These are phyloP conservation scores for Podospora sp. DNA, from an alignment of 495 filamentous ascomycete species.

Conservation along the genomic window DNA sequence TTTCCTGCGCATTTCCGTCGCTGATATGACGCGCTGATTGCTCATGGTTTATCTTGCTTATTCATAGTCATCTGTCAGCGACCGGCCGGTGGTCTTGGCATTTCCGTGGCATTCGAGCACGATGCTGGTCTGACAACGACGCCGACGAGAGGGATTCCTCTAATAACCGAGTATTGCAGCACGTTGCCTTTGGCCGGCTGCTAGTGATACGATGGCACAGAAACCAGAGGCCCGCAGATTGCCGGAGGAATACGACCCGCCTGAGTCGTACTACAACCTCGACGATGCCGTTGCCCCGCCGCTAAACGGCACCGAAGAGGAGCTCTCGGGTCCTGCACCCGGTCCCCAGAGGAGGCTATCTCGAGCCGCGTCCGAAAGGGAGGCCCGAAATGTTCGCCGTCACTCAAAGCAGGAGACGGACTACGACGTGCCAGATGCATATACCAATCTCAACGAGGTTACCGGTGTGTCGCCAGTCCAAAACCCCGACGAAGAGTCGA, in stretches of 20 bases:
- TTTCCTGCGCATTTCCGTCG: background rate
- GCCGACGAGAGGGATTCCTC: background rate
- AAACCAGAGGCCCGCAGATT: background rate
- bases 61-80: background rate
- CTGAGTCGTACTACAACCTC: slow-evolving; percentile 21
- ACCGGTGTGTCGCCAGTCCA: slow-evolving; percentile 47
- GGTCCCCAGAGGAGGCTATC: background rate
- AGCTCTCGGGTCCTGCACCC: background rate
- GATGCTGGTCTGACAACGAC: background rate
- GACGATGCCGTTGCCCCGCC: slow-evolving; percentile 19
- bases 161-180: background rate
- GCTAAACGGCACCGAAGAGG: background rate
- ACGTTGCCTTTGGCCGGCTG: background rate
- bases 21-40: background rate
- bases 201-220: slow-evolving; percentile 4
- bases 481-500: slow-evolving; percentile 44
- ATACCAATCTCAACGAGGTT: slow-evolving; percentile 54
- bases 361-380: slow-evolving; percentile 7
- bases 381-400: slow-evolving; percentile 22
- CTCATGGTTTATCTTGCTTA: background rate
- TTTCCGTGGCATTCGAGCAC: background rate
- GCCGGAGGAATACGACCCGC: slow-evolving; percentile 20
- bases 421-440: slow-evolving; percentile 52
- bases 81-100: background rate
- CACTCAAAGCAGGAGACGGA: slow-evolving; percentile 19